Evolutionary conservation across 441 rosid species (phyloP).

Genomic region (Arabidopsis lyrata): DNA sequence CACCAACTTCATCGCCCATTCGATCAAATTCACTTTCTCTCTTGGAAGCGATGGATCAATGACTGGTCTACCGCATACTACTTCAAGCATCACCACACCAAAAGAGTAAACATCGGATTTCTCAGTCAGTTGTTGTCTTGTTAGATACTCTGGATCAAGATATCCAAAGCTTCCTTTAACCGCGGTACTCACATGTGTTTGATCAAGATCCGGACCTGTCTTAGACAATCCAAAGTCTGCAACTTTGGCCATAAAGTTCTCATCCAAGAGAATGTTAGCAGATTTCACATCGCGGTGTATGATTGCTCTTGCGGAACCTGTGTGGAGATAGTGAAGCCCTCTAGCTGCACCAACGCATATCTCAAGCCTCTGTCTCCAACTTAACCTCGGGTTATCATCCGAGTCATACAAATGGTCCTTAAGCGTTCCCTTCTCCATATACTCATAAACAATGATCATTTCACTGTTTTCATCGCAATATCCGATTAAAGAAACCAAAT

Average conservation of each 20-base stretch:
- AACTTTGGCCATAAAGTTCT: slow-evolving; percentile 84
- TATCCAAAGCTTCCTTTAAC: slow-evolving; percentile 95
- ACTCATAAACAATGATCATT: slow-evolving; percentile 89
- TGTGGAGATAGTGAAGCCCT: slow-evolving; percentile 95
- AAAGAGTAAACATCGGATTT: slow-evolving; percentile 92
- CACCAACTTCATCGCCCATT: slow-evolving; percentile 64
- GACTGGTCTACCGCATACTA: slow-evolving; percentile 76
- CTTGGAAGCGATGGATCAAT: slow-evolving; percentile 77
- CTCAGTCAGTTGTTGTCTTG: slow-evolving; percentile 74
- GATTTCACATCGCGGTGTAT: slow-evolving; percentile 93
- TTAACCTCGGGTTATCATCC: slow-evolving; percentile 52
- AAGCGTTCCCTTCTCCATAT: slow-evolving; percentile 84
- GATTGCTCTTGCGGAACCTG: slow-evolving; percentile 77
- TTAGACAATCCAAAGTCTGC: slow-evolving; percentile 91
- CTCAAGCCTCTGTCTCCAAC: slow-evolving; percentile 81
- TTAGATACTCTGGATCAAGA: slow-evolving; percentile 87
- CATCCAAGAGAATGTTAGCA: slow-evolving; percentile 80
- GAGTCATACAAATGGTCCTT: slow-evolving; percentile 69
- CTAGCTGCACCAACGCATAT: slow-evolving; percentile 87
- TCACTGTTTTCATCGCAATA: slow-evolving; percentile 79
- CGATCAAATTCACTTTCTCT: slow-evolving; percentile 72
- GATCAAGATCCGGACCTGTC: slow-evolving; percentile 78
- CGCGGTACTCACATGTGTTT: slow-evolving; percentile 88
- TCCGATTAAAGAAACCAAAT: slow-evolving; percentile 83
- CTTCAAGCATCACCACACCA: slow-evolving; percentile 89